phyloP scores from a whole-genome alignment of 2,329 filamentous ascomycete genomes.

The Ophiobolus disseminans region DNA sequence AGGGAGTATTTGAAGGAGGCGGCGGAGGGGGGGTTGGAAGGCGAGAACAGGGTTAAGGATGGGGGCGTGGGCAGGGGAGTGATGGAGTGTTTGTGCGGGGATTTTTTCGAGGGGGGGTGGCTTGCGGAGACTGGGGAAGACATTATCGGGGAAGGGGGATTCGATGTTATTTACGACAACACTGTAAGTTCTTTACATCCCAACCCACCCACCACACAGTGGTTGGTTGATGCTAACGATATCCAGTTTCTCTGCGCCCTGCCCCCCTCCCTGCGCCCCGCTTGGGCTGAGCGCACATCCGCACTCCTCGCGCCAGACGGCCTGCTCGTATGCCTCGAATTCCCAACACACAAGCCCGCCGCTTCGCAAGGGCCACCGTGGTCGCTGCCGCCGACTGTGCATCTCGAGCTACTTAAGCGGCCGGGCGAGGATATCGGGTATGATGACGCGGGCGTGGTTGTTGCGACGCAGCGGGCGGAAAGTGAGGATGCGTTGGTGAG shows the following conservation, averaged over 20 bases:
- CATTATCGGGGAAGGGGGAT: slow-evolving; percentile 52
- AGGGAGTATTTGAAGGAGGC: slow-evolving; percentile 47
- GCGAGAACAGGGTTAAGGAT: slow-evolving; percentile 54
- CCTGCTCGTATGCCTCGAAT: slow-evolving; percentile 73
- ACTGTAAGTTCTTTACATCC: slow-evolving; percentile 59
- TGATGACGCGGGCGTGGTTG: slow-evolving; percentile 60
- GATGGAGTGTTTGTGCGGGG: slow-evolving; percentile 65
- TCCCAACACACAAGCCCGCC: slow-evolving; percentile 74
- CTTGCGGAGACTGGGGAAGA: slow-evolving; percentile 45
- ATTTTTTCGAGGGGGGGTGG: slow-evolving; percentile 72
- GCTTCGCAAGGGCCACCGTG: slow-evolving; percentile 74
- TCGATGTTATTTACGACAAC: slow-evolving; percentile 72
- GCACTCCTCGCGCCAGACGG: slow-evolving; percentile 61
- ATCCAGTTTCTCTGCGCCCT: slow-evolving; percentile 68
- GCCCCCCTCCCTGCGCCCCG: slow-evolving; percentile 60
- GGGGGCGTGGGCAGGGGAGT: slow-evolving; percentile 57
- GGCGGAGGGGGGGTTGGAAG: slow-evolving; percentile 45
- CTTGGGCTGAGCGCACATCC: slow-evolving; percentile 64
- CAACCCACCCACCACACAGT: no score
- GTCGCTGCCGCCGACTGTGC: slow-evolving; percentile 71
- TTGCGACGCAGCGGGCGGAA: slow-evolving; percentile 53
- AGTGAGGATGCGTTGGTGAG: slow-evolving; percentile 51
- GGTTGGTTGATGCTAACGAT: not conserved
- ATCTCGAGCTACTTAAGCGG: slow-evolving; percentile 72
- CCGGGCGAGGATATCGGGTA: slow-evolving; percentile 74